Evolutionary conservation across 108 stramenopile species (phyloP), one percentile per base, ranked within the genome.

Genomic region (Nitzschia sp.): DNA sequence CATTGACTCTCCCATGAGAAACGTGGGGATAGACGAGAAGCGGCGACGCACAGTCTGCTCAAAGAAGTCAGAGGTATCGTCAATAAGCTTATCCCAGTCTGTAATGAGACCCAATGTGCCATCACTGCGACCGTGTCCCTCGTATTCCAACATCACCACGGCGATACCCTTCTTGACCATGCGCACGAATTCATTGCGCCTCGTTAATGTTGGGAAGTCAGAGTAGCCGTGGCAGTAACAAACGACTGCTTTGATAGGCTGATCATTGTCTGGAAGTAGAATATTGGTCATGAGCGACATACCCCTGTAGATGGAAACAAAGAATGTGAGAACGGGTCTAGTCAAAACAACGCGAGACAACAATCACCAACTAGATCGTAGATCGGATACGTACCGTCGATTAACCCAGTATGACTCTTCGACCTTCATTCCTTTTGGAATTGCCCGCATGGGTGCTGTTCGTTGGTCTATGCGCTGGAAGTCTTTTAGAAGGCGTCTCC

Each of bases 1-100:
- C 88, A 89, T 89, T 25, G 75, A 44, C 22, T 89, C 88, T 2
- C 88, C 88, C 80, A 85, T 83, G 69, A 89, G 56, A 60, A 89
- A 89, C 24, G 34, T 62, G 22, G 73, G 75, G 43, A 69, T 67
- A n/a, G 57, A 63, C 17, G 81, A 56, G 53, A 85, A 90, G 46
- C 73, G 66, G 0, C 67, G 42, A 11, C 51, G 34, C 12, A 65
- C 60, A 2, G 76, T 74, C 58, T 75, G 61, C 41, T 72, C 57
- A 54, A 83, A 84, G 72, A 73, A 86, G 14, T 62, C 50, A 7
- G 77, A 72, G 9, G 80, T 79, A 61, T 90, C 88, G 20, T 73
- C 61, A 44, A 90, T 61, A 8, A 90, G 48, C 2, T 50, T 68
- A 43, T 83, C 57, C 77, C 77, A 89, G 38, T 72, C 72, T 6